These are phyloP conservation scores for Ophiocordyceps camponoti-rufipedis DNA, from an alignment of 2,329 filamentous ascomycete species.

Conservation along the genomic window DNA sequence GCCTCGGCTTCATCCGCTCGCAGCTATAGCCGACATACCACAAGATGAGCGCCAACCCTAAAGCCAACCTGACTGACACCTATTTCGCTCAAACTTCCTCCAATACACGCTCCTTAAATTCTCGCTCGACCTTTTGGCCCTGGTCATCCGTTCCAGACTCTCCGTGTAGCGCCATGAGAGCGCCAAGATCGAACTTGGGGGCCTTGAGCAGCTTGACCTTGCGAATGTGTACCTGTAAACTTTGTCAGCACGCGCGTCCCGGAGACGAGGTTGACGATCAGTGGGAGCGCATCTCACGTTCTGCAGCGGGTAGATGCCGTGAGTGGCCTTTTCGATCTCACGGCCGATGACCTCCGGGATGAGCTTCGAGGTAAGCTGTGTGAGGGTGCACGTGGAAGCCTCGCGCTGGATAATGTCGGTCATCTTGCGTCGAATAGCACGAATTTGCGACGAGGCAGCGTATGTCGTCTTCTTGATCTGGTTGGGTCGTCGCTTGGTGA, in stretches of 20 bases:
- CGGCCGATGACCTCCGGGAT: slow-evolving; percentile 98
- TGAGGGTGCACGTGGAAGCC: slow-evolving; percentile 82
- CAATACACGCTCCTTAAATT: slow-evolving; percentile 97
- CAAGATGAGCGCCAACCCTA: neutral
- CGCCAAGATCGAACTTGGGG: slow-evolving; percentile 97
- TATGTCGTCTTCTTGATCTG: slow-evolving; percentile 99
- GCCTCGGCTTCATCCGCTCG: neutral
- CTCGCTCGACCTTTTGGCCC: slow-evolving; percentile 95
- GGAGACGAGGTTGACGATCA: neutral
- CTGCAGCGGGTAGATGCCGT: slow-evolving; percentile 99
- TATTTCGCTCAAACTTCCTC: slow-evolving; percentile 65
- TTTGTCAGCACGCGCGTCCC: neutral
- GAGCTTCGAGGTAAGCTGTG: slow-evolving; percentile 94
- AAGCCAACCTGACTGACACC: neutral
- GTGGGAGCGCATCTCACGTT: slow-evolving; percentile 46
- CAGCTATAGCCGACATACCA: neutral
- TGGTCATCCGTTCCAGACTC: slow-evolving; percentile 92
- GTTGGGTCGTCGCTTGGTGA: slow-evolving; percentile 98
- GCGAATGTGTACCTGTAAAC: slow-evolving; percentile 79
- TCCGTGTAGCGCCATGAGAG: slow-evolving; percentile 89
- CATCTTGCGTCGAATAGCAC: slow-evolving; percentile 99
- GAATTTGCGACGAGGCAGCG: slow-evolving; percentile 90
- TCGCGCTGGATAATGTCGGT: slow-evolving; percentile 96
- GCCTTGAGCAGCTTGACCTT: slow-evolving; percentile 99
- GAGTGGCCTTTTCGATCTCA: slow-evolving; percentile 98